Conservation (phyloP, 495 filamentous ascomycete species). For the Trichoderma parareesei region DNA sequence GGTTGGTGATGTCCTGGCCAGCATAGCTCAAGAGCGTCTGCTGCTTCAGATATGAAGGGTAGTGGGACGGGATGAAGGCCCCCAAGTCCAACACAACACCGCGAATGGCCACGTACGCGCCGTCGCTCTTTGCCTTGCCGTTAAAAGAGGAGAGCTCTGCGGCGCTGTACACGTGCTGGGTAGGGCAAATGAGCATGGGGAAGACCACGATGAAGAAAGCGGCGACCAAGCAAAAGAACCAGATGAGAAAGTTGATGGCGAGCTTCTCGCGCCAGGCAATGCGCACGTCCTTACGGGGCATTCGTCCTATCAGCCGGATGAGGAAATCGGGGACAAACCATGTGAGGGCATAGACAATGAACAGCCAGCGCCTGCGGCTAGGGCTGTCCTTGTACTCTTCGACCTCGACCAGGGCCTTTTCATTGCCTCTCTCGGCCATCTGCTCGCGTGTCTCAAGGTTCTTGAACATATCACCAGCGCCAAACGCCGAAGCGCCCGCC, state of each 20-base stretch:
- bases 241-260: slow-evolving; percentile 97
- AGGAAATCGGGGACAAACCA: slow-evolving; percentile 81
- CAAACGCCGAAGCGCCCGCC: slow-evolving; percentile 78
- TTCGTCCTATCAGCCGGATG: slow-evolving; percentile 70
- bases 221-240: slow-evolving; percentile 70
- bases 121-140: slow-evolving; percentile 53
- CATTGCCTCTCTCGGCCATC: slow-evolving; percentile 92
- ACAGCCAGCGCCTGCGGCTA: slow-evolving; percentile 88
- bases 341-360: slow-evolving; percentile 76
- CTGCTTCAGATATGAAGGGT: slow-evolving; percentile 58
- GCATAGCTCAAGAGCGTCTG: slow-evolving; percentile 68
- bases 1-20: slow-evolving; percentile 71
- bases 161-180: slow-evolving; percentile 75
- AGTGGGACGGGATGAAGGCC: slow-evolving; percentile 67
- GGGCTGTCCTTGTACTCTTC: slow-evolving; percentile 70
- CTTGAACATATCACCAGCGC: slow-evolving; percentile 93
- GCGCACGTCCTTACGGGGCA: slow-evolving; percentile 89
- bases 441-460: slow-evolving; percentile 89
- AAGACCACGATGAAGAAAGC: slow-evolving; percentile 88
- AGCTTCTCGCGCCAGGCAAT: slow-evolving; percentile 94
- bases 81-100: slow-evolving; percentile 83
- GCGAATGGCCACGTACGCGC: slow-evolving; percentile 71
- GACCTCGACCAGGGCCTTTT: slow-evolving; percentile 82
- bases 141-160: slow-evolving; percentile 65
- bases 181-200: slow-evolving; percentile 83